Evolutionary conservation across 2,329 filamentous ascomycete genomes (phyloP).

Genomic region (Ploettnerulaceae sp.): DNA sequence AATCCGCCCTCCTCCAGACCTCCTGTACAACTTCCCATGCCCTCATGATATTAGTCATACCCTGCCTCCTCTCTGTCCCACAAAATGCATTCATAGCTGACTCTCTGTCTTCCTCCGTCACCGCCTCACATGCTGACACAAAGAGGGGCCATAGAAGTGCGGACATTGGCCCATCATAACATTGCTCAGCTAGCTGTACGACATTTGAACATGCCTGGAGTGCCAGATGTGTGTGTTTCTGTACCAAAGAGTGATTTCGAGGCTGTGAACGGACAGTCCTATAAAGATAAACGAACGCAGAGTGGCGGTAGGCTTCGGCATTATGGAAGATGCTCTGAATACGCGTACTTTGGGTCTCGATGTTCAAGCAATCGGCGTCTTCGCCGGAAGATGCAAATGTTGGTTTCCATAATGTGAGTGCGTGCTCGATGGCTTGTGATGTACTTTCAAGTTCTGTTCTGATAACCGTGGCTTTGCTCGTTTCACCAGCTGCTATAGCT

Average conservation of each 20-base stretch:
- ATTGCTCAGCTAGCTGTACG: conserved; percentile 41
- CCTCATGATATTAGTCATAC: conserved; percentile 60
- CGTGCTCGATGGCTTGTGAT: conserved; percentile 49
- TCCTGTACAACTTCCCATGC: conserved; percentile 57
- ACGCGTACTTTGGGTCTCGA: conserved; percentile 12
- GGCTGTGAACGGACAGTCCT: conserved; percentile 39
- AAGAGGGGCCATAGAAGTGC: conserved; percentile 62
- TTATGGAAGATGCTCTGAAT: conserved; percentile 38
- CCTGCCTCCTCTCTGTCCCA: conserved; percentile 51
- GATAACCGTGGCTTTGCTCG: conserved; percentile 27
- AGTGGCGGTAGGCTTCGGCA: conserved; percentile 48
- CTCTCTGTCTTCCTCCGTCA: conserved; percentile 44
- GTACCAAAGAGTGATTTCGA: conserved; percentile 46
- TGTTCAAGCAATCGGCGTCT: conserved; percentile 1
- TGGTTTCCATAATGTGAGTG: conserved; percentile 50
- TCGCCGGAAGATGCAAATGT: conserved; percentile 40
- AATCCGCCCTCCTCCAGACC: conserved; percentile 53
- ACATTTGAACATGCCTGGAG: conserved; percentile 52
- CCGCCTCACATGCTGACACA: conserved; percentile 57
- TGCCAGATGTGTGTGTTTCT: conserved; percentile 47
- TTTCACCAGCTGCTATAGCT: conserved; percentile 40
- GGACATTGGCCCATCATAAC: conserved; percentile 50
- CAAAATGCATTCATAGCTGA: conserved; percentile 48
- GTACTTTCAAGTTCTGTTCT: conserved; percentile 34
- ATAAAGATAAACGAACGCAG: conserved; percentile 43